Evolutionary conservation across 2,329 filamentous ascomycete genomes (phyloP), one percentile per base, ranked within the genome.

Genomic region (Hypoxylon sp.): DNA sequence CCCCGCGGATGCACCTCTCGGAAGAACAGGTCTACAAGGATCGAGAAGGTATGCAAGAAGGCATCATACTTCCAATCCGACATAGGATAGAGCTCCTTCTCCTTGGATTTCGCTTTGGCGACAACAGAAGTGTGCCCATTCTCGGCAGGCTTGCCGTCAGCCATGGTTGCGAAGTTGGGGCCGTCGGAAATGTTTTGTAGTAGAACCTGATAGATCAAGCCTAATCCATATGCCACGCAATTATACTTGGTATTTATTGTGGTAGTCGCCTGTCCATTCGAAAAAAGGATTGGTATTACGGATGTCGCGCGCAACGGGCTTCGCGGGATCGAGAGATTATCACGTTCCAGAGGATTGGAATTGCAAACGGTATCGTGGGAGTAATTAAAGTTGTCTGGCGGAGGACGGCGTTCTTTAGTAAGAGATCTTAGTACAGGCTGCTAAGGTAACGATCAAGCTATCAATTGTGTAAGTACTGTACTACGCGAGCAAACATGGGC

Each of bases 21-120:
- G 84, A 99, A 99, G 87, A 99, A 99, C 71, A 97, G 89, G 80
- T 99, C 96, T 70, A 96, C 90, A 55, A 98, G 85, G 69, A 98
- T 87, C 43, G 90, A 91, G 77, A 94, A 91, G 51, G 85, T 85
- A 85, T 91, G 93, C 30, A 94, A 84, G 75, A 94, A 91, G 63
- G 89, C 84, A 81, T 94, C 91, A 78, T 94, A 94, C 70, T 90
- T 89, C 84, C 87, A 91, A 71, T 87, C 85, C 74, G 88, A 89
- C 89, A 92, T 91, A 55, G 88, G 88, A 71, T 88, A 88, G 46
- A 88, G 81, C 77, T 90, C 87, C 76, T 87, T 87, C 64, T 73
- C 68, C 19, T 67, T 70, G 43, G 66, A 21, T 45, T 72, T 73
- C 30, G 61, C 9, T 53, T 70, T 69, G 0, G 68, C 59, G 25